These are phyloP conservation scores for Neurospora sp. DNA, from an alignment of 495 filamentous ascomycete species.

Conservation along the genomic window DNA sequence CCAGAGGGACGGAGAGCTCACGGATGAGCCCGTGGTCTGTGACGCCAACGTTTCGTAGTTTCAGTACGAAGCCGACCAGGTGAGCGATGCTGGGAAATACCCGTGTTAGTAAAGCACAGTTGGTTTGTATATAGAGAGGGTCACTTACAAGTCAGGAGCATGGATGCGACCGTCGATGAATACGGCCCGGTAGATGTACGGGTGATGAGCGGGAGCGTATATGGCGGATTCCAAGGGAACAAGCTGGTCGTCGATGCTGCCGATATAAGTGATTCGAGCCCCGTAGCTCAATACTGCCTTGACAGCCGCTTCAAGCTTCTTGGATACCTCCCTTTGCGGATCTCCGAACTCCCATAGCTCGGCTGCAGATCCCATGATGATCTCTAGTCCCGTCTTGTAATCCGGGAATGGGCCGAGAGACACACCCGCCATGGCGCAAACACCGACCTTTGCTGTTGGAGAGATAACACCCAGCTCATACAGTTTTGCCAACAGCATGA, in stretches of 20 bases:
- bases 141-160: slow-evolving; percentile 72
- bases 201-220: slow-evolving; percentile 73
- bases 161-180: slow-evolving; percentile 93
- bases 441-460: slow-evolving; percentile 51
- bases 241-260: slow-evolving; percentile 93
- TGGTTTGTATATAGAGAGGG: neutral
- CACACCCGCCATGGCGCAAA: slow-evolving; percentile 90
- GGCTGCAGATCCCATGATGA: slow-evolving; percentile 74
- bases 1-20: slow-evolving; percentile 78
- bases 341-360: slow-evolving; percentile 90
- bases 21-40: slow-evolving; percentile 88
- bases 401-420: slow-evolving; percentile 86
- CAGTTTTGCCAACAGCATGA: slow-evolving; percentile 88
- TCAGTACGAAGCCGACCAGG: slow-evolving; percentile 84
- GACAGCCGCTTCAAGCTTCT: slow-evolving; percentile 67
- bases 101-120: slow-evolving; percentile 5
- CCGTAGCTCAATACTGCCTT: slow-evolving; percentile 64
- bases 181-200: slow-evolving; percentile 84
- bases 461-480: slow-evolving; percentile 68
- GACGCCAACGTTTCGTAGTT: slow-evolving; percentile 84
- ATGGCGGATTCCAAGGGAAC: slow-evolving; percentile 88
- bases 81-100: slow-evolving; percentile 56
- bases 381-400: slow-evolving; percentile 65
- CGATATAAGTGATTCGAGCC: slow-evolving; percentile 72
- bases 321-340: slow-evolving; percentile 67